Evolutionary conservation across 805 yeast species (phyloP), one percentile per base, ranked within the genome.

Genomic region (Pichia exigua): DNA sequence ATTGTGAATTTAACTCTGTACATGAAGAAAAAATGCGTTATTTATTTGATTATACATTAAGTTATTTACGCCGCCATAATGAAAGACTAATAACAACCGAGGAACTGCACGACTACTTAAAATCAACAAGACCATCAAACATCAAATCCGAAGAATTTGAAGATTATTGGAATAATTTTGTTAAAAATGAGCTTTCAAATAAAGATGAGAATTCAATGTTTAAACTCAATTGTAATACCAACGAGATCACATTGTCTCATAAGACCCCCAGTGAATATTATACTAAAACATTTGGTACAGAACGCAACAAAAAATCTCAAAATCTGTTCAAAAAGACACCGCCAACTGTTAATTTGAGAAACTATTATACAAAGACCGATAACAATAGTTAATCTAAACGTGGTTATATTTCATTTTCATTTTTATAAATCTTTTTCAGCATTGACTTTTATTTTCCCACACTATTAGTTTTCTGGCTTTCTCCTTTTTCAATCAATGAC

Each of bases 1-100:
- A 65, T 40, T 92, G 98, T 72, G 74, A 82, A 17, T 83, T 85
- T 35, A 96, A 92, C 64, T 79, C 82, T 38, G 77, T 78, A 59
- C 83, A 80, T 65, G 82, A 85, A 40, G 83, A 85, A 57, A 77
- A 83, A 59, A 75, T 85, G 35, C 77, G 77, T 46, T 79, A 81
- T 48, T 78, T 90, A 70, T 77, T 83, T 15, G 76, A 79, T 49
- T 83, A 83, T 57, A 81, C 90, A 1, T 70, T 85, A 51, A 82
- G 81, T 54, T 65, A 85, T 48, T 71, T 91, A 59, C 76, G 92
- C 53, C 72, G 78, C 21, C 78, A 82, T 56, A 82, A 87, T 60
- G 96, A 95, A 0, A 73, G 75, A 53, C 71, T 69, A 39, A 48
- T 46, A 69, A 76, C 59, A 82, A 89, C 71, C 82, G 88, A 79